Conservation (phyloP, 225 moss, liverwort and hornwort species). For the Pseudisothecium myosuroides region DNA sequence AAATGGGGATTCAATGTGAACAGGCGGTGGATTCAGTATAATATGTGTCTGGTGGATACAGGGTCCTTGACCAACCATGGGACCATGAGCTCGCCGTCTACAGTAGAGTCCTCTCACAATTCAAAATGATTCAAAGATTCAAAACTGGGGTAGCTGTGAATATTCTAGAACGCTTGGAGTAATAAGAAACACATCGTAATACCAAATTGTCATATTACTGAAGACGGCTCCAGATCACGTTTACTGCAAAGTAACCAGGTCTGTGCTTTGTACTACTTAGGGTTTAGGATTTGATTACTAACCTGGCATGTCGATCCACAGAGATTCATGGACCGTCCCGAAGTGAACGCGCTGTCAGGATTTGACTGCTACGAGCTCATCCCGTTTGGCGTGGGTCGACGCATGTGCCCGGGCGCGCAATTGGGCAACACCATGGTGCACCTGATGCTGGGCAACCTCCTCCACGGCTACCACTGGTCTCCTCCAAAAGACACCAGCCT, state of each 20-base stretch:
- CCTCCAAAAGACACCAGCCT: background rate
- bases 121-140: background rate
- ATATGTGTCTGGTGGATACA: background rate
- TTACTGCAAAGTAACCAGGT: no score
- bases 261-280: background rate
- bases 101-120: background rate
- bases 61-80: background rate
- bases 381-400: background rate
- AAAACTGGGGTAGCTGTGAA: background rate
- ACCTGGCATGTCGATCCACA: rapidly evolving
- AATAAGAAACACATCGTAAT: background rate
- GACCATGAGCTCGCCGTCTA: background rate
- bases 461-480: background rate
- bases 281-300: background rate
- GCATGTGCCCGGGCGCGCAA: background rate
- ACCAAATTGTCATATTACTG: background rate
- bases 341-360: background rate
- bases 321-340: background rate
- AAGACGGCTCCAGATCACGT: no score
- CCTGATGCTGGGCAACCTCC: background rate
- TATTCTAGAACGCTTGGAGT: background rate
- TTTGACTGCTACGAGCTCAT: background rate
- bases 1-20: background rate
- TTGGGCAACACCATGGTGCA: background rate
- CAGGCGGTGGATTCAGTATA: background rate